phyloP scores from a whole-genome alignment of 352 stramenopile species.

The Pelagophyceae sp. region DNA sequence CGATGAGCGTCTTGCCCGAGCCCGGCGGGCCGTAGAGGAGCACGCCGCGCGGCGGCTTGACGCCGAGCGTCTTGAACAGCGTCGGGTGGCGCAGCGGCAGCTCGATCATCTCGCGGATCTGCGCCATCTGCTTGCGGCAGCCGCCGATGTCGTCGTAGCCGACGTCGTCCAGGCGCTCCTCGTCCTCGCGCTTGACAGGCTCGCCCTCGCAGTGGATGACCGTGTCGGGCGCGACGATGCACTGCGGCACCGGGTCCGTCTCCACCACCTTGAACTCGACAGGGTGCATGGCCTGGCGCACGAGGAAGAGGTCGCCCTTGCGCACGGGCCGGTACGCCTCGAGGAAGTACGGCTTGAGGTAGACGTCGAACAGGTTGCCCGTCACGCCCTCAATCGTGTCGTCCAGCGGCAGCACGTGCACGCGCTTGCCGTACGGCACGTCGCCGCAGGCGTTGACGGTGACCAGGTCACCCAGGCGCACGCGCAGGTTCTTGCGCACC shows the following conservation, averaged over 20 bases:
- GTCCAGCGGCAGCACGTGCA: conserved; percentile 96
- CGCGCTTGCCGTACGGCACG: conserved; percentile 94
- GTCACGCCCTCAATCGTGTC: conserved; percentile 99
- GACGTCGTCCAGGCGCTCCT: conserved; percentile 97
- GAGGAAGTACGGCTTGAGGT: conserved; percentile 99
- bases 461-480: conserved; percentile 94
- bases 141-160: conserved; percentile 98
- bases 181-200: conserved; percentile 93
- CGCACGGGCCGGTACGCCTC: conserved; percentile 97
- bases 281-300: conserved; percentile 95
- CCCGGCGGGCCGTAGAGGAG: conserved; percentile 97
- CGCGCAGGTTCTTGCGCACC: conserved; percentile 95
- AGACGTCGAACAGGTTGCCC: conserved; percentile 99
- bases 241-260: conserved; percentile 91
- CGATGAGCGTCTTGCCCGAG: conserved; percentile 97
- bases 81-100: conserved; percentile 90
- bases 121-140: conserved; percentile 94
- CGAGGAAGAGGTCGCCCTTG: conserved; percentile 97
- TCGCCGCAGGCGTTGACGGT: conserved; percentile 89
- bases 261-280: conserved; percentile 99
- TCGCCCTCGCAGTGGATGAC: conserved; percentile 99
- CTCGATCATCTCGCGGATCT: conserved; percentile 99
- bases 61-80: conserved; percentile 97
- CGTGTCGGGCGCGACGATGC: conserved; percentile 96
- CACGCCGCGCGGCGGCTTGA: conserved; percentile 96